Evolutionary conservation across 805 yeast genomes (phyloP), one percentile per base, ranked within the genome.

Genomic region (Jamesozyma hellenica): DNA sequence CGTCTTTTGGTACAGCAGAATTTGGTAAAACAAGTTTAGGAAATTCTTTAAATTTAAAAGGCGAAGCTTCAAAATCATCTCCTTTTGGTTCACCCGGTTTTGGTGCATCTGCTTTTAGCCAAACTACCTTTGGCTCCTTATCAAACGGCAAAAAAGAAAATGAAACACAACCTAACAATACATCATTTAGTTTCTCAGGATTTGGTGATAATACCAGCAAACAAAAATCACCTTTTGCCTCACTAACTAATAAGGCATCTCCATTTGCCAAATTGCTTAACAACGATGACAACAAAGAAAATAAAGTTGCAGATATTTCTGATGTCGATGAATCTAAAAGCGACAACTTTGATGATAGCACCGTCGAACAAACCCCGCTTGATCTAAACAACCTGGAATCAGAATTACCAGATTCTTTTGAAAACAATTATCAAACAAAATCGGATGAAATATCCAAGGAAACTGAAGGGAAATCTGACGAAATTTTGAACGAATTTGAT

Each of bases 1-100:
- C 16, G 5, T 14, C 55, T 2, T 58, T 55, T 38, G 64, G 61
- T 11, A 37, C 54, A 12, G 39, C 62, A 6, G 34, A 52, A 1
- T 55, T 54, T 39, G 61, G 60, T 12, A 36, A 60, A 50, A 11
- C 32, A 42, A 15, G 17, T 45, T 27, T 47, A 17, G 38, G 17
- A 10, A 12, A 27, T 9, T 18, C 23, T 21, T 6, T 21, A 6
- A 8, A 8, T 21, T 21, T 8, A 21, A 21, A 21, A 21, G 8
- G 8, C 8, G 23, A 32, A 1, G 8, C 51, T 21, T 46, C 46
- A 21, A 21, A 5, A 21, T 6, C 23, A 21, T 21, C 23, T 21
- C 5, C 8, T 21, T 21, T 21, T 42, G 54, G 60, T 36, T 42
- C 27, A 36, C 43, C 51, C 14, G 48, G 51, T 6, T 50, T 49